Base-by-base conservation (phyloP, 2,329 filamentous ascomycete genomes). In the Sporothrix luriei region DNA sequence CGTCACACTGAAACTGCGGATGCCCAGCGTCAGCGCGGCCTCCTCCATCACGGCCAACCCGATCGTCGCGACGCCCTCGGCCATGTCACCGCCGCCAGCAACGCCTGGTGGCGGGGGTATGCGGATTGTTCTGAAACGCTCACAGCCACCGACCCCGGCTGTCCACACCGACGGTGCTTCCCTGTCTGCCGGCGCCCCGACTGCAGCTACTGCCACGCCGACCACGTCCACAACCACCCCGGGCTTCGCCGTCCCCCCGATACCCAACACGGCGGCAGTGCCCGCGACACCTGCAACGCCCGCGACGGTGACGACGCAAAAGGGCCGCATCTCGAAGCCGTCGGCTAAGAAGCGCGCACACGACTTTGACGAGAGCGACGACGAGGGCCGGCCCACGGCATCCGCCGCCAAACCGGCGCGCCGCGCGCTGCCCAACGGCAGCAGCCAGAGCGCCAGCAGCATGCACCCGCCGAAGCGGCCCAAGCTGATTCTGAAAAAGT, bases 331-430 rank as follows among this genome's bases (percentile, higher is more conserved):
- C 33, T 80, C 85, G 16, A 90, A 88, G 73, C 87, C 88, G 6
- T 87, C 85, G 10, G 82, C 84, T 64, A 89, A 88, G 79, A 90
- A 90, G 80, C 85, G 87, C 49, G 78, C 81, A n/a, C 83, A 84
- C 72, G 84, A 87, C 57, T 84, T 87, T 48, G 81, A 80, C 51
- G 84, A 85, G 19, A 84, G 84, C 66, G 84, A 84, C 33, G 78
- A 80, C 26, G 80, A 80, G 49, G 76, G 19, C 33, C 26, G 10
- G 29, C 49, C 46, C 6, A 24, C 24, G 40, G 33, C 43, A n/a
- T 19, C 26, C 2, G 24, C 48, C 9, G 19, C 43, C 2, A 49
- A 43, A 19, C 40, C 62, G 4, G 62, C 62, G 3, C 13, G 55
- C 33, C 29, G 29, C 0, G 43, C 77, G 49, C 75, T 77, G 52